These are phyloP conservation scores for Grosmannia serpens DNA, from an alignment of 2,329 filamentous ascomycete species.

Conservation along the genomic window DNA sequence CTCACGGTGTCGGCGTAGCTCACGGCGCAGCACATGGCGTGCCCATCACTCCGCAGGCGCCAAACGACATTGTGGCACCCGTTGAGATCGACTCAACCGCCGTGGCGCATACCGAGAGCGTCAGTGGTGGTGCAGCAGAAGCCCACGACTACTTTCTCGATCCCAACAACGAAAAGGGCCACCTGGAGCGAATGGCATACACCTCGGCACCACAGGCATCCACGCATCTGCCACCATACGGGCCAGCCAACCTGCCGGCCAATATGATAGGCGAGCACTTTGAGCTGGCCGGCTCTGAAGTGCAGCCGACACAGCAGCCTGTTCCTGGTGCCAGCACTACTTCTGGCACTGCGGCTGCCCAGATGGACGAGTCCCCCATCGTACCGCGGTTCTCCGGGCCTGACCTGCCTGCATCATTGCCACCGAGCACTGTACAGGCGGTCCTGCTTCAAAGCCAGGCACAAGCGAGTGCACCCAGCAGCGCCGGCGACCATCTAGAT, in stretches of 20 bases:
- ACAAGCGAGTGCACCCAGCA: no score
- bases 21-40: conserved; percentile 23
- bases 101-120: background rate
- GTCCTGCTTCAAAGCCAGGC: no score
- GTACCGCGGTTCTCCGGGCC: background rate
- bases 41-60: conserved; percentile 31
- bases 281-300: conserved; percentile 33
- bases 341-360: background rate
- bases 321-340: background rate
- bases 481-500: background rate
- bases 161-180: background rate
- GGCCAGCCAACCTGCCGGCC: conserved; percentile 1
- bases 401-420: background rate
- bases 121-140: background rate
- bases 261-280: conserved; percentile 20
- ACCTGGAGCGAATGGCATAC: conserved; percentile 2
- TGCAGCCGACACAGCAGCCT: conserved; percentile 4
- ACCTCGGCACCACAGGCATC: background rate
- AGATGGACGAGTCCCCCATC: background rate
- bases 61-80: conserved; percentile 36
- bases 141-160: background rate
- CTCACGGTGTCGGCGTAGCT: background rate
- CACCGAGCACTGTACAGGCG: background rate
- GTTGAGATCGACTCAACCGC: conserved; percentile 40
- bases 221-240: background rate